Base-by-base conservation (phyloP, 2,329 filamentous ascomycete species). In the Taxawa tesnikishii region DNA sequence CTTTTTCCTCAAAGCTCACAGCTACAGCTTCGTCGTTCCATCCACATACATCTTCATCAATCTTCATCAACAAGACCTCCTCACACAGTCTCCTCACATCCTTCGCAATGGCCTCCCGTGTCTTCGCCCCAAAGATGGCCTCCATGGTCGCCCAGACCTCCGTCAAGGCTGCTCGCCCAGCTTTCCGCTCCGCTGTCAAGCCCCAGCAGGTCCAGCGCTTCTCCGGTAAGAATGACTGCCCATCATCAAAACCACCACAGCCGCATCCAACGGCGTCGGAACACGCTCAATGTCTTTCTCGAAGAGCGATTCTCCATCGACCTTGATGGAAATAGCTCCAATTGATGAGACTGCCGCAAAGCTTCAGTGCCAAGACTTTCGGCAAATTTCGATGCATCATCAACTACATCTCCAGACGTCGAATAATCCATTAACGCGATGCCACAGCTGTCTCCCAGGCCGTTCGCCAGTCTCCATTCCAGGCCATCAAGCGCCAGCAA, bases 81-180 rank as follows among this genome's bases (percentile, higher is more conserved):
- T 59, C 61, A 57, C 56, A 53, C 28, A 34, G 29, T 30, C 33
- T 28, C 32, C 16, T 19, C 56, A 54, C 50, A 65, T 62, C 67
- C 67, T 65, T 75, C 72, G 73, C 72, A 83, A 85, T 85, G 80
- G 76, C 79, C 62, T 71, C 75, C 63, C 79, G 80, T 67, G 71
- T 83, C 62, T 70, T 83, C 66, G 75, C 79, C 60, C 77, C 78
- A 56, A 75, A 80, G 63, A 71, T 84, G 69, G 77, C 79, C 63
- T 70, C 75, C 59, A 60, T 65, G 57, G 60, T 59, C 54, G 73
- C 79, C 25, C 50, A 53, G 66, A 79, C 79, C 74, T 74, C 76
- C 60, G 65, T 70, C 66, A 82, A 80, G 75, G 77, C 75, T 63
- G 79, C 79, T 63, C 79, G 80, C 63, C 79, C 79, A 66, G 75